Evolutionary conservation across 2,329 filamentous ascomycete species (phyloP).

Genomic region (Beauveria sp.): DNA sequence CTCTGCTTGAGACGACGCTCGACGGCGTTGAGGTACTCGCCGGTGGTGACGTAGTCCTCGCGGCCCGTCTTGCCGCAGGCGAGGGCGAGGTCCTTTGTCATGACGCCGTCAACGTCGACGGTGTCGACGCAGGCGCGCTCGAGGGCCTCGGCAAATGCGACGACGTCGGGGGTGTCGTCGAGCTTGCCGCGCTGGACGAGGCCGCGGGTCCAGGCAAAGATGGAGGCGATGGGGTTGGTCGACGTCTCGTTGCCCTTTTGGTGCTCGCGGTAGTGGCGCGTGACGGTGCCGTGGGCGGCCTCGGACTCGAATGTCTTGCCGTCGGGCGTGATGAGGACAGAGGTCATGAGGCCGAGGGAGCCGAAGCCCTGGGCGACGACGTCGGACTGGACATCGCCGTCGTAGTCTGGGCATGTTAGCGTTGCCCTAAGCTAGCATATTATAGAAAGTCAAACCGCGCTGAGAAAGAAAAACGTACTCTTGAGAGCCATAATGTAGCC

Average conservation of each 20-base stretch:
- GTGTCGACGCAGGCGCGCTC: slow-evolving; percentile 93
- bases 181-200: slow-evolving; percentile 88
- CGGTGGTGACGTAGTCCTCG: slow-evolving; percentile 82
- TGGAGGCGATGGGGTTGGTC: slow-evolving; percentile 97
- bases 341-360: slow-evolving; percentile 97
- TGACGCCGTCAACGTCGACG: slow-evolving; percentile 87
- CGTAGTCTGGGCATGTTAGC: slow-evolving; percentile 63
- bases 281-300: slow-evolving; percentile 96
- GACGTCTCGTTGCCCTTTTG: slow-evolving; percentile 96
- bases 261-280: slow-evolving; percentile 96
- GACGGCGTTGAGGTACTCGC: slow-evolving; percentile 85
- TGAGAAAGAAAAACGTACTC: slow-evolving; percentile 52
- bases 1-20: slow-evolving; percentile 79
- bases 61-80: slow-evolving; percentile 82
- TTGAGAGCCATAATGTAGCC: slow-evolving; percentile 97
- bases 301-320: slow-evolving; percentile 97
- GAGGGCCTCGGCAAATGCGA: slow-evolving; percentile 83
- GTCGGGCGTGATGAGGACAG: slow-evolving; percentile 90
- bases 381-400: slow-evolving; percentile 97
- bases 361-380: slow-evolving; percentile 98
- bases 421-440: not conserved
- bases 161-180: slow-evolving; percentile 84
- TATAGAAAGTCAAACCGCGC: not conserved
- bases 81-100: slow-evolving; percentile 99
- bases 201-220: slow-evolving; percentile 98